A percentile compares a stretch with the other conserved stretches of the same genome.
Conservation (phyloP, 1,284 basidiomycete genomes). For the Tremellales sp. region DNA sequence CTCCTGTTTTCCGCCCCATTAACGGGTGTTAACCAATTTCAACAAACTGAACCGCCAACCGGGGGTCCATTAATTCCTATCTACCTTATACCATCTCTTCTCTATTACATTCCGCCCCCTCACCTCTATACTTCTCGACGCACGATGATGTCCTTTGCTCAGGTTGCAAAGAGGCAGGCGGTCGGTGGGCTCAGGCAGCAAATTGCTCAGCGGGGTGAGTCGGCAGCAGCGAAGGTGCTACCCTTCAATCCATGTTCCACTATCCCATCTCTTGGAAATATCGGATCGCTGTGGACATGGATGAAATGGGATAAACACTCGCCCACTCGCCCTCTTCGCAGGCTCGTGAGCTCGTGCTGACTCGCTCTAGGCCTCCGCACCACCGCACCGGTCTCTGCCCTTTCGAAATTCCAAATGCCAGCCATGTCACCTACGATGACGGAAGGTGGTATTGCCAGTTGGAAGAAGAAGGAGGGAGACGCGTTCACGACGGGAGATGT, state of each 20-base stretch:
- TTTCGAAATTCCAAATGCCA: constrained; percentile 92
- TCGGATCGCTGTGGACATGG: background rate
- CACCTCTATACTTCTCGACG: background rate
- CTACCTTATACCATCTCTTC: background rate
- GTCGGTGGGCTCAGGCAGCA: constrained; percentile 23
- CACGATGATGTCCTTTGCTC: constrained; percentile 43
- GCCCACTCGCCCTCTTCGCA: background rate
- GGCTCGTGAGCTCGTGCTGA: background rate
- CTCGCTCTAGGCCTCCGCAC: constrained; percentile 70
- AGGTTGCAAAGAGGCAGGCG: constrained; percentile 38
- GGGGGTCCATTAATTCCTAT: background rate
- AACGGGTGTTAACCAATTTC: background rate
- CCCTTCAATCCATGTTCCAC: background rate
- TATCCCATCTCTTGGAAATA: background rate
- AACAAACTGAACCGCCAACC: background rate
- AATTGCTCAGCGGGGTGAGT: constrained; percentile 32
- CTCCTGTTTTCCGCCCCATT: too few relatives aligned
- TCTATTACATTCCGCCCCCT: background rate
- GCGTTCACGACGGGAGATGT: constrained; percentile 86
- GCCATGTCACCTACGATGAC: constrained; percentile 99
- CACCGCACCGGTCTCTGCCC: constrained; percentile 70
- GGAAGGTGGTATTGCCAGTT: constrained; percentile 93
- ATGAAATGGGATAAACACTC: background rate
- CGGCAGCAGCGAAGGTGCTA: background rate
- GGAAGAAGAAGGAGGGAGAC: constrained; percentile 98